Conservation (phyloP, 2,329 filamentous ascomycete genomes). For the Ascochyta koolunga region DNA sequence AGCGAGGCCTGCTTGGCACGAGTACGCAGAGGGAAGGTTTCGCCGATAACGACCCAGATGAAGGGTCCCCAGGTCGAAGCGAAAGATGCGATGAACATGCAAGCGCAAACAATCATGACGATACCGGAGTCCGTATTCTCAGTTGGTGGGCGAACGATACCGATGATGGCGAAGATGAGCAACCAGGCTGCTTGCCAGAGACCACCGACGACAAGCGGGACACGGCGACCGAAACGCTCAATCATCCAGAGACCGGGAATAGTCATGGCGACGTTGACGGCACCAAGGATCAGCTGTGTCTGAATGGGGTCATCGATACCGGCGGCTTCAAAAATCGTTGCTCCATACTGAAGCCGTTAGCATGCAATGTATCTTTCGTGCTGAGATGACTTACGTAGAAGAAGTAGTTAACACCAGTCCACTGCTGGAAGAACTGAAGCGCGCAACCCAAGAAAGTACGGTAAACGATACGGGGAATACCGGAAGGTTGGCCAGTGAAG, state of each 20-base stretch:
- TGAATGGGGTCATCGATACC: conserved; percentile 69
- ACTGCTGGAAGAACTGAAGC: conserved; percentile 43
- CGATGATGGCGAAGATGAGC: conserved; percentile 60
- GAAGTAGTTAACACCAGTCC: conserved; percentile 61
- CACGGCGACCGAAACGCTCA: conserved; percentile 70
- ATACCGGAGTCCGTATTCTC: conserved; percentile 59
- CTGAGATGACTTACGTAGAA: conserved; percentile 33
- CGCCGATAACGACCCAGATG: conserved; percentile 54
- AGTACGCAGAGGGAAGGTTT: conserved; percentile 42
- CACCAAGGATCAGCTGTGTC: conserved; percentile 50
- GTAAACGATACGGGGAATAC: conserved; percentile 49
- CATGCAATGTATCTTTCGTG: not conserved
- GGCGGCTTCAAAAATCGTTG: conserved; percentile 69
- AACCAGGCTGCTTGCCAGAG: conserved; percentile 72
- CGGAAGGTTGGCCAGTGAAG: conserved; percentile 43
- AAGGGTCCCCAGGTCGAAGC: conserved; percentile 70
- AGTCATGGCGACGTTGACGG: conserved; percentile 71
- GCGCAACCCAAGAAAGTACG: conserved; percentile 38
- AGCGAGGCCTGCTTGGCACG: conserved; percentile 45
- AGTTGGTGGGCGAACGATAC: conserved; percentile 49
- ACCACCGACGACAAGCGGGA: conserved; percentile 69
- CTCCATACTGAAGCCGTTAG: conserved; percentile 60
- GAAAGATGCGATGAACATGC: conserved; percentile 76
- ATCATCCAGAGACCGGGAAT: conserved; percentile 72
- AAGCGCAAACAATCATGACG: conserved; percentile 74